Percentiles rank a stretch among this genome's conserved stretches.
These are phyloP conservation scores for Daldinia eschscholtzii DNA, from an alignment of 2,329 filamentous ascomycete genomes.

Conservation along the genomic window DNA sequence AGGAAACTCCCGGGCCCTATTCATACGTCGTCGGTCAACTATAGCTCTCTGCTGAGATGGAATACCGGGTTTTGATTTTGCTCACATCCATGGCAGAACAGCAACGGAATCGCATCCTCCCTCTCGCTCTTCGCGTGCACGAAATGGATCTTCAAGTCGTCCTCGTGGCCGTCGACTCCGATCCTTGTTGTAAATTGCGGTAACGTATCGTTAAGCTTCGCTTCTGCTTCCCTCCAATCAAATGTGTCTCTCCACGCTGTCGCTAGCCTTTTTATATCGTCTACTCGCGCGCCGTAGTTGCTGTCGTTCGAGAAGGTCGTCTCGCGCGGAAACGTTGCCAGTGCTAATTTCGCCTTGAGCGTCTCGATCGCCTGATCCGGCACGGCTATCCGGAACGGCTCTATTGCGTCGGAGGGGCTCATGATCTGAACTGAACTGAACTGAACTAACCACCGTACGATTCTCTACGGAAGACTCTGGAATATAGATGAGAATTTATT, in stretches of 20 bases:
- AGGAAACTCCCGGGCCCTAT: conserved; percentile 69
- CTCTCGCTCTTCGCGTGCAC: conserved; percentile 65
- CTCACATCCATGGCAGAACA: conserved; percentile 50
- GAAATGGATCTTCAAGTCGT: conserved; percentile 71
- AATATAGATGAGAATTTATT: neutral
- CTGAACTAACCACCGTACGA: neutral
- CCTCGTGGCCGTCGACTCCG: conserved; percentile 68
- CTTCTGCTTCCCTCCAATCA: conserved; percentile 73
- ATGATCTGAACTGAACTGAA: neutral
- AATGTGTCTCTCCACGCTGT: conserved; percentile 68
- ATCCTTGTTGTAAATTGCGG: conserved; percentile 70
- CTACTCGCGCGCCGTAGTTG: conserved; percentile 71
- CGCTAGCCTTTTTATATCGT: conserved; percentile 70
- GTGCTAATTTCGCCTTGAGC: conserved; percentile 37
- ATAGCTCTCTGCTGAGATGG: neutral
- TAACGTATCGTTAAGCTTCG: conserved; percentile 66
- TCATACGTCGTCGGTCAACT: neutral
- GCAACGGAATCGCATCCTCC: conserved; percentile 53
- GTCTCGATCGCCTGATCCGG: conserved; percentile 35
- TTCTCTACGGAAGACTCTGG: neutral
- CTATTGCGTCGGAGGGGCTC: conserved; percentile 6
- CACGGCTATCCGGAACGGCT: conserved; percentile 41
- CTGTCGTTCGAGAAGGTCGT: conserved; percentile 58
- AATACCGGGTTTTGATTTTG: neutral
- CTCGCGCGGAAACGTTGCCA: conserved; percentile 37